Base-by-base conservation (phyloP, 2,329 filamentous ascomycete species). In the Geosmithia flava region DNA sequence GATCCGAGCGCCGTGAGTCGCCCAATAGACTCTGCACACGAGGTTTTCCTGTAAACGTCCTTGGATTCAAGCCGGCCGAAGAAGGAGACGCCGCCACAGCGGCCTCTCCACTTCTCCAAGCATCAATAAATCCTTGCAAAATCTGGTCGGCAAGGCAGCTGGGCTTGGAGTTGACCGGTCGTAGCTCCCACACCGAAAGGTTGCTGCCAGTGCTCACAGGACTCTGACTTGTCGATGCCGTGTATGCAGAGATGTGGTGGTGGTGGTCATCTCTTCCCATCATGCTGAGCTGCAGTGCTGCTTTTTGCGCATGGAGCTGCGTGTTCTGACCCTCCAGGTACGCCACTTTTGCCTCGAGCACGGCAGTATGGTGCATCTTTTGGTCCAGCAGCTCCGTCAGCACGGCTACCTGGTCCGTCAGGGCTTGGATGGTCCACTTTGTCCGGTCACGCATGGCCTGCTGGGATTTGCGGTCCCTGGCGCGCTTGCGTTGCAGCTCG, bases 381-480 rank as follows among this genome's bases (percentile, higher is more conserved):
- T 59, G 58, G 20, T 56, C 56, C 16, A 62, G 53, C 6, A 53
- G 50, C 15, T 49, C 48, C 4, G 54, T 56, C 13, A 62, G 51
- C 17, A 52, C 54, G 23, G 54, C 53, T n/a, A 62, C 57, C 49
- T 61, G 59, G 30, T 60, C 56, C 13, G 53, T 59, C 27, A 62
- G 51, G 23, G 56, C 54, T 42, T 56, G 52, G 19, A 62, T 58
- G 8, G 58, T 56, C 56, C 57, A 61, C 50, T 56, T 60, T 41
- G 59, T 61, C 13, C 59, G 57, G 49, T 62, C 58, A 6, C 59
- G 56, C 60, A 62, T 62, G 16, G 59, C 59, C 54, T 62, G 60
- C 51, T 62, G 60, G 1, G 58, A 60, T 48, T 59, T 59, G 43
- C 59, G 58, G 47, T 62, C 60, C 20, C 59, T 51, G 3, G 60